Percentiles rank a stretch among this genome's conserved stretches.
Evolutionary conservation across 192 early-diverging fungal genomes (phyloP).

Genomic region (Borealophlyctis nickersoniae): DNA sequence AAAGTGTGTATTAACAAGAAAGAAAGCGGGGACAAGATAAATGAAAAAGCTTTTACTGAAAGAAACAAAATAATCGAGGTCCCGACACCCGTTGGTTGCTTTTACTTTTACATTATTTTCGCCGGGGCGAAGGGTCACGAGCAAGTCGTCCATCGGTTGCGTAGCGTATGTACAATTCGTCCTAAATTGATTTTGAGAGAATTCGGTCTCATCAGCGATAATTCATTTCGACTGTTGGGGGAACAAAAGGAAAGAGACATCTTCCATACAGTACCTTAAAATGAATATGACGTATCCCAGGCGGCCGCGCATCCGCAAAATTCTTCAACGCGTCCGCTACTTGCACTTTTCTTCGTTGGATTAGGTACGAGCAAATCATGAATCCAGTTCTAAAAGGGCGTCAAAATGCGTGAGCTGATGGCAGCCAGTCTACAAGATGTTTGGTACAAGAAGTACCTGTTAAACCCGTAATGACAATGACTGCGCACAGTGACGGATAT

Average conservation of each 20-base stretch:
- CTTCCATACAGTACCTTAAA: constrained; percentile 12
- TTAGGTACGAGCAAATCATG: constrained; percentile 25
- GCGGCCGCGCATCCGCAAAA: constrained; percentile 28
- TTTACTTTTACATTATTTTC: too few species aligned
- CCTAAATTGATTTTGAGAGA: not conserved
- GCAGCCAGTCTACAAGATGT: too few species aligned
- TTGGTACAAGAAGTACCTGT: too few species aligned
- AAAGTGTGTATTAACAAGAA: too few species aligned
- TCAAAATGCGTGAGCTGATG: too few species aligned
- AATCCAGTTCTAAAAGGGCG: constrained; percentile 28
- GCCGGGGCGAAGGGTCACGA: too few species aligned
- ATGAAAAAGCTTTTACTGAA: too few species aligned
- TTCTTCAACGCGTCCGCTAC: constrained; percentile 11
- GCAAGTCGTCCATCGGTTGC: constrained; percentile 5
- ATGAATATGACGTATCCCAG: constrained; percentile 28
- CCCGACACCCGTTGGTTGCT: too few species aligned
- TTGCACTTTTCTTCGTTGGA: constrained; percentile 3
- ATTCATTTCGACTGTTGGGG: not conserved
- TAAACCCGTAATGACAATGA: constrained; percentile 33
- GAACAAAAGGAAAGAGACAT: not conserved
- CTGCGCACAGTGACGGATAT: not conserved
- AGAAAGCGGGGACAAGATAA: too few species aligned
- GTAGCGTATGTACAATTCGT: constrained; percentile 31
- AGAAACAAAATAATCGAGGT: too few species aligned
- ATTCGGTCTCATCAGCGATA: not conserved